phyloP scores from a whole-genome alignment of 495 filamentous ascomycete genomes.

The Cercophora scortea region DNA sequence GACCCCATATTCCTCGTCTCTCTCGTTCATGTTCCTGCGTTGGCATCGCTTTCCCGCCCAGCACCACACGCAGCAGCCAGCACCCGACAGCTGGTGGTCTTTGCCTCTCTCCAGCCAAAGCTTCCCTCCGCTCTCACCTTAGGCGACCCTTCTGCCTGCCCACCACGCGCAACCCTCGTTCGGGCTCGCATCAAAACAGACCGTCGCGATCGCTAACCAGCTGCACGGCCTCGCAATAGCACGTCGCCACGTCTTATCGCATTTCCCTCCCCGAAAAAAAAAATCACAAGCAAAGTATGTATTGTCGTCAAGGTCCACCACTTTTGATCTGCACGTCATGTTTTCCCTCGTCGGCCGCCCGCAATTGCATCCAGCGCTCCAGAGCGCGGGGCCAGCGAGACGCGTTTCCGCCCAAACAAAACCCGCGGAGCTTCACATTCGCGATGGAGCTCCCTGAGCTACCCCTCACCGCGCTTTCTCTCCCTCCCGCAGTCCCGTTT shows the following conservation, averaged over 20 bases:
- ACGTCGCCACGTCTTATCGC: constrained; percentile 10
- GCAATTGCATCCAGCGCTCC: constrained; percentile 31
- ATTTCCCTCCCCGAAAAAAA: background rate
- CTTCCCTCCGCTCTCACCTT: constrained; percentile 2
- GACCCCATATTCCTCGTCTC: background rate
- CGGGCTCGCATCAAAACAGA: constrained; percentile 5
- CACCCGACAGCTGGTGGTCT: background rate
- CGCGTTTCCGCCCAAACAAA: background rate
- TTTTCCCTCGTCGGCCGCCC: constrained; percentile 20
- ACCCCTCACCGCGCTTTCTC: constrained; percentile 2
- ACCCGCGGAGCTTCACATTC: background rate
- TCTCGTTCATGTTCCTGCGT: background rate
- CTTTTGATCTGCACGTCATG: constrained; percentile 27
- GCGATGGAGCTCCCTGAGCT: background rate
- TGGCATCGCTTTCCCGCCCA: background rate
- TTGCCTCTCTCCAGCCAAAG: constrained; percentile 6
- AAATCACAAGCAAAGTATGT: constrained; percentile 22
- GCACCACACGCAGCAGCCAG: background rate
- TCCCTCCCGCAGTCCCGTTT: no score
- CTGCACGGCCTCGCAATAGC: constrained; percentile 5
- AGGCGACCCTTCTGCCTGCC: background rate
- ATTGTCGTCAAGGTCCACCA: constrained; percentile 3
- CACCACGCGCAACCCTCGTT: background rate
- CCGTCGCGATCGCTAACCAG: constrained; percentile 11
- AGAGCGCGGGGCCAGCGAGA: background rate